phyloP scores from a whole-genome alignment of 2,329 filamentous ascomycete species.

The Ascomycota sp. region DNA sequence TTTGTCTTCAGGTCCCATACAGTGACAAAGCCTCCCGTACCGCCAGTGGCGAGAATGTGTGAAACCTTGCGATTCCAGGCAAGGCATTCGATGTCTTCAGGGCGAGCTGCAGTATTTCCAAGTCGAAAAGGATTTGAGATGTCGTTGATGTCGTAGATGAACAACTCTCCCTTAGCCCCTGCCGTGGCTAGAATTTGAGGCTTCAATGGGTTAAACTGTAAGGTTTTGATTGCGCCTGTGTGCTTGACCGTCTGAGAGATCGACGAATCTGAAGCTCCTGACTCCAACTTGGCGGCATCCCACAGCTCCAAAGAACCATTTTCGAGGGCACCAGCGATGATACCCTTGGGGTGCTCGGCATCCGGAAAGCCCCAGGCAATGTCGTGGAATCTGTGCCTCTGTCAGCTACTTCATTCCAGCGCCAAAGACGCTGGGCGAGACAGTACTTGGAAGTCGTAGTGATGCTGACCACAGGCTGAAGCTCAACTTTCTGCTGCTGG shows the following conservation, averaged over 20 bases:
- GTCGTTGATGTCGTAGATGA: conserved; percentile 87
- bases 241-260: conserved; percentile 81
- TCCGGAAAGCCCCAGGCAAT: conserved; percentile 81
- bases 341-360: conserved; percentile 58
- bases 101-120: conserved; percentile 69
- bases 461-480: conserved; percentile 68
- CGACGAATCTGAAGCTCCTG: conserved; percentile 46
- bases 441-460: conserved; percentile 71
- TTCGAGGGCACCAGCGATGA: conserved; percentile 89
- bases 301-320: conserved; percentile 85
- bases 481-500: conserved; percentile 54
- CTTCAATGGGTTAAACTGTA: conserved; percentile 91
- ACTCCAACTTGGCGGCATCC: conserved; percentile 56
- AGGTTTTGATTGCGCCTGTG: conserved; percentile 73
- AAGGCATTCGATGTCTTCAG: conserved; percentile 87
- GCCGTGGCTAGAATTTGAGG: conserved; percentile 82
- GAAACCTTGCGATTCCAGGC: conserved; percentile 98
- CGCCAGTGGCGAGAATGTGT: conserved; percentile 88
- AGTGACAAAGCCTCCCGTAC: conserved; percentile 82
- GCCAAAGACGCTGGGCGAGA: neutral
- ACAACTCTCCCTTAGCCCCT: conserved; percentile 88
- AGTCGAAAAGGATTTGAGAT: conserved; percentile 72
- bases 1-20: conserved; percentile 98
- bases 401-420: conserved; percentile 2
- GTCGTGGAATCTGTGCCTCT: conserved; percentile 62